Conservation (phyloP, 2,329 filamentous ascomycete species). For the Cladosporium cucumerinum region DNA sequence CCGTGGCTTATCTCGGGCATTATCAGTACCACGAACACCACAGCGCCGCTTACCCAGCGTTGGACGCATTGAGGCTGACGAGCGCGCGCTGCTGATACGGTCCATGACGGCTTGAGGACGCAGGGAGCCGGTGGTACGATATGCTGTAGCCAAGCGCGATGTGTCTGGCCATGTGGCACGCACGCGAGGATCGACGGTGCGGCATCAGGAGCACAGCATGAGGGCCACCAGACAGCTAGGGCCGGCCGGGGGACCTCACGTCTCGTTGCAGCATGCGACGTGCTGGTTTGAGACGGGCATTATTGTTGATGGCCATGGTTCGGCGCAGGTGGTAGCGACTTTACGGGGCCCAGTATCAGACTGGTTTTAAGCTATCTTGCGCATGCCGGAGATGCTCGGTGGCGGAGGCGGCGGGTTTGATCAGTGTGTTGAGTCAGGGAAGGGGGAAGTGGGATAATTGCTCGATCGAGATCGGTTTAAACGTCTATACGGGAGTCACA, state of each 20-base stretch:
- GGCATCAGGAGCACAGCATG: constrained; percentile 8
- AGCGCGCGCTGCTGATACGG: background rate
- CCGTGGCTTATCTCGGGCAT: background rate
- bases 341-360: constrained; percentile 7
- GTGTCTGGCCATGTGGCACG: constrained; percentile 12
- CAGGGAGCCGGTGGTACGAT: constrained; percentile 1
- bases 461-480: background rate
- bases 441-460: background rate
- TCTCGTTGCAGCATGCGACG: background rate
- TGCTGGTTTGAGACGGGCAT: background rate
- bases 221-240: background rate
- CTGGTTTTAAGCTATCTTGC: constrained; percentile 4
- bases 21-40: background rate
- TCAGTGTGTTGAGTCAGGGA: background rate
- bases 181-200: constrained; percentile 17
- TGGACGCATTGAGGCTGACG: background rate
- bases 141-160: background rate
- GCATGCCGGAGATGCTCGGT: constrained; percentile 6
- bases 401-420: background rate
- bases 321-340: constrained; percentile 8
- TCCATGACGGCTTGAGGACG: background rate
- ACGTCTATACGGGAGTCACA: background rate
- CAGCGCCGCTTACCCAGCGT: background rate
- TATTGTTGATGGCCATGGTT: background rate
- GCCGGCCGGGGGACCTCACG: constrained; percentile 6